Evolutionary conservation across 2,329 filamentous ascomycete species (phyloP), one percentile per base, ranked within the genome.

Genomic region (Penicillium polonicum): DNA sequence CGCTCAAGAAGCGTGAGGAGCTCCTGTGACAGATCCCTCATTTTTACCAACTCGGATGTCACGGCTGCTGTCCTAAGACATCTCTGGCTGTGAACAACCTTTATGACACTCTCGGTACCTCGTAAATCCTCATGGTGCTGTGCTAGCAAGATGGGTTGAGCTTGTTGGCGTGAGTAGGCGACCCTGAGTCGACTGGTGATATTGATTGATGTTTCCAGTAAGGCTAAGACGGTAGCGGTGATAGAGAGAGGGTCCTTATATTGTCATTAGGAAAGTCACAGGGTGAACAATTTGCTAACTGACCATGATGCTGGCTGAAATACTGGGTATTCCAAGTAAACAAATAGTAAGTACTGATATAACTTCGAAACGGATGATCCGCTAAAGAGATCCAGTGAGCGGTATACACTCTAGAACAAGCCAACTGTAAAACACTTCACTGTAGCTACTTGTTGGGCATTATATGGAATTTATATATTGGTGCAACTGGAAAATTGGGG

Each of bases 11-110:
- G 17, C 0, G 17, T n/a, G 17, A n/a, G 35, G 0, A 38, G 35
- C 35, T 38, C 35, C 35, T n/a, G 35, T 38, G 35, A 38, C 17
- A n/a, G 17, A 38, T 5, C 1, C 17, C 2, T 38, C 35, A 38
- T 4, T n/a, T 38, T n/a, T 9, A 0, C 17, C 17, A 38, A 38
- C 3, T 38, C 35, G 8, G 35, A n/a, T 38, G 17, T 38, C 17
- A 38, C 35, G 7, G 35, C 35, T 10, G 17, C 35, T 38, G 35
- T 38, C 35, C 5, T 17, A 38, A 38, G 35, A 0, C 17, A 4
- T 38, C 35, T 0, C 15, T 38, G 0, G 0, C 17, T 38, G 35
- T n/a, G 8, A n/a, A 39, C 4, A 10, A 39, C 36, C 0, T 0
- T 0, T 19, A 19, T 39, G 4, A 39, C 36, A 39, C n/a, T 39